Percentiles rank a stretch among this genome's conserved stretches.
phyloP scores from a whole-genome alignment of 1,139 yeast genomes.

The Suhomyces anneliseae region DNA sequence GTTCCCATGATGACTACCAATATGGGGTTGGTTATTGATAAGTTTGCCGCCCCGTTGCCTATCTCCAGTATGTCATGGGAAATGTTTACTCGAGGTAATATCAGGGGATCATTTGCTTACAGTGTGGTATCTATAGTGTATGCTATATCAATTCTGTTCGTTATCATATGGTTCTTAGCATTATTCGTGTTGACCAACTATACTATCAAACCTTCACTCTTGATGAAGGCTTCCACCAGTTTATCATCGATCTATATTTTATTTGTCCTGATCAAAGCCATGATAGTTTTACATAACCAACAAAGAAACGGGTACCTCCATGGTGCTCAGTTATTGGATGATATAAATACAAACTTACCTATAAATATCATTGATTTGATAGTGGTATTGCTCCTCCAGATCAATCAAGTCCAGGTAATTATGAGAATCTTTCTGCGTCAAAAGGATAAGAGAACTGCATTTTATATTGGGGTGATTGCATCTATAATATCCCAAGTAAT shows the following conservation, averaged over 20 bases:
- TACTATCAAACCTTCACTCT: constrained; percentile 52
- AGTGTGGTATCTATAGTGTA: constrained; percentile 62
- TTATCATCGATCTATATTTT: constrained; percentile 56
- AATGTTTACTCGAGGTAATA: constrained; percentile 28
- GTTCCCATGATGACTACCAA: constrained; percentile 48
- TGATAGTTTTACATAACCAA: constrained; percentile 47
- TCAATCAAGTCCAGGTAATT: constrained; percentile 75
- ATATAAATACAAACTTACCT: constrained; percentile 47
- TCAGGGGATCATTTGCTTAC: constrained; percentile 50
- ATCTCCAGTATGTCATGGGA: constrained; percentile 42
- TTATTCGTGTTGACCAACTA: constrained; percentile 62
- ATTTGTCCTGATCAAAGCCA: constrained; percentile 49
- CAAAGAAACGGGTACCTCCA: constrained; percentile 58
- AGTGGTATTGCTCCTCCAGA: constrained; percentile 58
- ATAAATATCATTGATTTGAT: constrained; percentile 65
- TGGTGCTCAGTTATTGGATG: constrained; percentile 49
- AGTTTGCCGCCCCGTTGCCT: constrained; percentile 37
- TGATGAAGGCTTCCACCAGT: constrained; percentile 46
- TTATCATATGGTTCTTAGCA: constrained; percentile 63
- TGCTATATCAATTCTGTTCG: constrained; percentile 64
- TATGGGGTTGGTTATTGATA: constrained; percentile 32
- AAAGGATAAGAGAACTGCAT: constrained; percentile 66
- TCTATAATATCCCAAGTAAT: constrained; percentile 61
- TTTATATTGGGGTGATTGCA: constrained; percentile 59
- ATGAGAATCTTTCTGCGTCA: constrained; percentile 72